Percentiles rank a stretch among this genome's conserved stretches.
Conservation (phyloP, 495 filamentous ascomycete species). For the Penicillium cosmopolitanum region DNA sequence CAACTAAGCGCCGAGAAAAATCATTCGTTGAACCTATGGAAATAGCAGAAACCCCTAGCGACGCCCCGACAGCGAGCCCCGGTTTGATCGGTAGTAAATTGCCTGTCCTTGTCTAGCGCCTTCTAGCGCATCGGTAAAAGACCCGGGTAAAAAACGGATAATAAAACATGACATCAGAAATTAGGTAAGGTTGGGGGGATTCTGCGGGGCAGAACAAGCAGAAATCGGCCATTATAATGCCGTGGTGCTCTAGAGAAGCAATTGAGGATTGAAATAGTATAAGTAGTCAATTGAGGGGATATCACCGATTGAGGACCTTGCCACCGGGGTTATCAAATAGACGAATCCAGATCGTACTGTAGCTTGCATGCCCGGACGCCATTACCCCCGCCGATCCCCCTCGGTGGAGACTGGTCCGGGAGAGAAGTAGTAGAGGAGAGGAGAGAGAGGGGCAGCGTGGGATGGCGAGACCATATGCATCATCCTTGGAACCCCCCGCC, state of each 20-base stretch:
- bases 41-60: not conserved
- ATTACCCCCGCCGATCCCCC: conserved; percentile 9
- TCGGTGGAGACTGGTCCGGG: conserved; percentile 33
- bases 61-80: not conserved
- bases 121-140: conserved; percentile 12
- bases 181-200: not conserved
- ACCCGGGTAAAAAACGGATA: conserved; percentile 19
- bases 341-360: conserved; percentile 1
- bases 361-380: not conserved
- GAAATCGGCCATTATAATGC: not conserved
- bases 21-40: not conserved
- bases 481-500: conserved; percentile 13
- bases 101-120: conserved; percentile 1
- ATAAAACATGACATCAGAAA: conserved; percentile 21
- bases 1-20: not conserved
- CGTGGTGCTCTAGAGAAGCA: not conserved
- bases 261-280: not conserved
- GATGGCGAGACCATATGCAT: conserved; percentile 13
- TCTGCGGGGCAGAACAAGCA: not conserved
- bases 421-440: not conserved
- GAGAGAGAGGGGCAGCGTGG: conserved; percentile 19
- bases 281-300: not conserved
- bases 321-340: not conserved
- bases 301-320: not conserved
- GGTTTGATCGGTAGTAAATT: not conserved